Base-by-base conservation (phyloP, 1,139 yeast species). In the Debaryomyces singareniensis region DNA sequence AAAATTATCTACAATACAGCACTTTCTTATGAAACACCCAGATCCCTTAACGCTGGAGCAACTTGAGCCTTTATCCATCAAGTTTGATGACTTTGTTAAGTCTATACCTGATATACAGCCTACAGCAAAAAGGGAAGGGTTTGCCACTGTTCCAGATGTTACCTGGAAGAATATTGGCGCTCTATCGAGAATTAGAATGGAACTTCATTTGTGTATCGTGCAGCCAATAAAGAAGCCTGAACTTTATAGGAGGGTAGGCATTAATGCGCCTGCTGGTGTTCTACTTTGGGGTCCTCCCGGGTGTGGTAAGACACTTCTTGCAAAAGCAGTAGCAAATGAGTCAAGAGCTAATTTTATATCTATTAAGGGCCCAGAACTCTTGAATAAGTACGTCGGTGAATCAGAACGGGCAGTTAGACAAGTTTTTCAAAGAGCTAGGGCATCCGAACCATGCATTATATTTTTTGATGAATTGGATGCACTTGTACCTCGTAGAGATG, bases 201-300 rank as follows among this genome's bases (percentile, higher is more conserved):
- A 93, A 53, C 63, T 91, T 20, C 96, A 91, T 50, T 87, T 89
- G 91, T 95, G 97, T 13, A 87, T 91, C 40, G 98, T 93, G 1
- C 97, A 89, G 51, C 98, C 98, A 1, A 89, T 91, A 42, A 80
- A 82, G 45, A 76, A 87, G 42, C 99, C 99, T 1, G 96, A 89
- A 40, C 61, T 91, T 13, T 91, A 83, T 49, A 78, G 77, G 39
- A 78, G 80, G 39, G 96, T 91, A 6, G 99, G 99, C 54, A 89
- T 91, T 23, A 76, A 87, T 32, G 96, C 96, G 0, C 97, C 98
- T 1, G 89, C 96, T 0, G 99, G 99, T 32, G 98, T 91, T 1
- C 61, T 91, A 13, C 71, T 91, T 68, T 91, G 98, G 98, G 99
- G 99, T 0, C 99, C 98, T 2, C 98, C 98, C 2, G 98, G 98